A percentile compares a stretch with the other conserved stretches of the same genome.
Evolutionary conservation across 2,329 filamentous ascomycete genomes (phyloP).

Genomic region (Trichoderma oligosporum): DNA sequence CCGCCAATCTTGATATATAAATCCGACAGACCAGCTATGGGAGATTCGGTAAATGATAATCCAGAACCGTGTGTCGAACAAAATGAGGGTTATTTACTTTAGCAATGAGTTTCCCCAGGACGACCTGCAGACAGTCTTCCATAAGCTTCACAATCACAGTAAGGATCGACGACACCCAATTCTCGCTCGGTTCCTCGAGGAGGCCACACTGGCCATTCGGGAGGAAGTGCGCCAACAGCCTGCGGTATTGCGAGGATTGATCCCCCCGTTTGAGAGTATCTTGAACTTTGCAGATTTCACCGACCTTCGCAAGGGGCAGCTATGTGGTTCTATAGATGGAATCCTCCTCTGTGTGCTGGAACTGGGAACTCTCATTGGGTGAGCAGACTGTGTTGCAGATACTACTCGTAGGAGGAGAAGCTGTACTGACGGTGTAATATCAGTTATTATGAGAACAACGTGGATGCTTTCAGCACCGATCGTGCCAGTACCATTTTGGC

Average conservation of each 20-base stretch:
- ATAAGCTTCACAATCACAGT: neutral
- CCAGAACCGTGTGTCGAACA: too few species aligned
- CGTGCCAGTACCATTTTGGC: too few species aligned
- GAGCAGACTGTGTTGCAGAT: too few species aligned
- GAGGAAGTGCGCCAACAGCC: neutral
- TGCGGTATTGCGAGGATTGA: neutral
- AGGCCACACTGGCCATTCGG: neutral
- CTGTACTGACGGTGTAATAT: too few species aligned
- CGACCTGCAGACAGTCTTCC: neutral
- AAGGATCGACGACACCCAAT: neutral
- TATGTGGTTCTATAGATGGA: neutral
- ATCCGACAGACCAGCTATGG: too few species aligned
- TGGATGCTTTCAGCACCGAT: neutral
- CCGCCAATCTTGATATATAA: too few species aligned
- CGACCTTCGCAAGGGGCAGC: neutral
- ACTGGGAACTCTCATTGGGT: neutral
- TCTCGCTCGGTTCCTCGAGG: slow-evolving; percentile 9
- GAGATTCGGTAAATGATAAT: too few species aligned
- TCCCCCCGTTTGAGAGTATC: neutral
- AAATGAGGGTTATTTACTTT: slow-evolving; percentile 5
- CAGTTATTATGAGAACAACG: too few species aligned
- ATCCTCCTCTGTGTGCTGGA: neutral
- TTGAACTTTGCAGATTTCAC: neutral
- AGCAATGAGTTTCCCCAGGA: slow-evolving; percentile 16
- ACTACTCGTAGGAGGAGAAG: too few species aligned